phyloP scores from a whole-genome alignment of 2,329 filamentous ascomycete genomes.

The Fusarium pseudocircinatum region DNA sequence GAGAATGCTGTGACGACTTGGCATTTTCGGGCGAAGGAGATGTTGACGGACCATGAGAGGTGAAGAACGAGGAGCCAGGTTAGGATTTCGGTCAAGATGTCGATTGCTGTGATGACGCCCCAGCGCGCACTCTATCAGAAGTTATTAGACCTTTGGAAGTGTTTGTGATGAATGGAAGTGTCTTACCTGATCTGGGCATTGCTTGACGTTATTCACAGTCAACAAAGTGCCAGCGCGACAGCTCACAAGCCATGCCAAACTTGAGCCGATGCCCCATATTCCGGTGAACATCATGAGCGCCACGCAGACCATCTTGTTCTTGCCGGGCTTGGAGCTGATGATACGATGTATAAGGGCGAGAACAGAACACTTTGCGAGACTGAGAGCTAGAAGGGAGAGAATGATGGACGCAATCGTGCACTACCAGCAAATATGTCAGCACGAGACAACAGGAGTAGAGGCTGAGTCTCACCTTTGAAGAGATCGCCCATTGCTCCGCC shows the following conservation, averaged over 20 bases:
- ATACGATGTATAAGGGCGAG: conserved; percentile 37
- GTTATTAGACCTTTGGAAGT: not conserved
- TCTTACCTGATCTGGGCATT: conserved; percentile 29
- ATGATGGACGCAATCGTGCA: conserved; percentile 18
- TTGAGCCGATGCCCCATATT: conserved; percentile 14
- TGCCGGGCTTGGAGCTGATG: conserved; percentile 28
- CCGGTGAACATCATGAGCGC: conserved; percentile 12
- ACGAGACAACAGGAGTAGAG: accelerated
- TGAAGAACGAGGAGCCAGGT: conserved; percentile 23
- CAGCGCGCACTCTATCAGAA: conserved; percentile 13
- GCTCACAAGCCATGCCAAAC: conserved; percentile 17
- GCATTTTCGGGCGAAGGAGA: conserved; percentile 21
- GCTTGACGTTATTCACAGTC: not conserved
- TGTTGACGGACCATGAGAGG: conserved; percentile 27
- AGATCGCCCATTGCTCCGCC: conserved; percentile 19
- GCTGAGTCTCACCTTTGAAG: conserved; percentile 5
- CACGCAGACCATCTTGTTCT: conserved; percentile 19
- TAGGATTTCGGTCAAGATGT: conserved; percentile 21
- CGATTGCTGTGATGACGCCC: conserved; percentile 19
- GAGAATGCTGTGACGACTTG: conserved; percentile 33
- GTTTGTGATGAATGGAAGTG: not conserved
- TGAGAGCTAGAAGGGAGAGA: conserved; percentile 6
- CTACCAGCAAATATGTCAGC: not conserved
- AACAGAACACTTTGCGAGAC: conserved; percentile 30
- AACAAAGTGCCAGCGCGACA: conserved; percentile 10